phyloP scores from a whole-genome alignment of 1,284 basidiomycete species.

The Wallemia ichthyophaga region DNA sequence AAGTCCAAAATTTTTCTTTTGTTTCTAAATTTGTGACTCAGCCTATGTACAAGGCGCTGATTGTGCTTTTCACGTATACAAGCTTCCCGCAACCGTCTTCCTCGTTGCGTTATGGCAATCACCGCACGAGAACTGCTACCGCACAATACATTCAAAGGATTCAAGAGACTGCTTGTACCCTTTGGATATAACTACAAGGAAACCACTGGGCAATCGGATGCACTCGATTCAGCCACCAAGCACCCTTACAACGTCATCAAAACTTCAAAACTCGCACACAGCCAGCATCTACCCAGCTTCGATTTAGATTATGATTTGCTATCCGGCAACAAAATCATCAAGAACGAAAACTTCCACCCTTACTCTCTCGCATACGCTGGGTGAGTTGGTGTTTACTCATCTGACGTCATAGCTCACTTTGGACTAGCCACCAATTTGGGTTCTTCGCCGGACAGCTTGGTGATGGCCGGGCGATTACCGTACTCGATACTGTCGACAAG shows the following conservation, averaged over 20 bases:
- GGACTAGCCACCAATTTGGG: slow-evolving; percentile 38
- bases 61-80: no score
- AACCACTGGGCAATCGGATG: background rate
- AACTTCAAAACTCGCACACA: background rate
- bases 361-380: background rate
- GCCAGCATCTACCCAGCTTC: background rate
- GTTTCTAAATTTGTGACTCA: no score
- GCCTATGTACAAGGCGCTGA: no score
- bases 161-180: background rate
- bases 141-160: background rate
- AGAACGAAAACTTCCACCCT: background rate
- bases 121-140: background rate
- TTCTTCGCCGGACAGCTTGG: slow-evolving; percentile 86
- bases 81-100: no score
- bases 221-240: background rate
- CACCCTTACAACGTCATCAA: background rate
- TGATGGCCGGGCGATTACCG: slow-evolving; percentile 58
- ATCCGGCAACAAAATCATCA: background rate
- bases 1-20: background rate
- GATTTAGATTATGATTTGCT: background rate
- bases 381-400: background rate
- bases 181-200: background rate
- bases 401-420: background rate
- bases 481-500: slow-evolving; percentile 24
- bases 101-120: background rate